Conservation (phyloP, 148 eudicot genomes). For the Camellia sinensis region DNA sequence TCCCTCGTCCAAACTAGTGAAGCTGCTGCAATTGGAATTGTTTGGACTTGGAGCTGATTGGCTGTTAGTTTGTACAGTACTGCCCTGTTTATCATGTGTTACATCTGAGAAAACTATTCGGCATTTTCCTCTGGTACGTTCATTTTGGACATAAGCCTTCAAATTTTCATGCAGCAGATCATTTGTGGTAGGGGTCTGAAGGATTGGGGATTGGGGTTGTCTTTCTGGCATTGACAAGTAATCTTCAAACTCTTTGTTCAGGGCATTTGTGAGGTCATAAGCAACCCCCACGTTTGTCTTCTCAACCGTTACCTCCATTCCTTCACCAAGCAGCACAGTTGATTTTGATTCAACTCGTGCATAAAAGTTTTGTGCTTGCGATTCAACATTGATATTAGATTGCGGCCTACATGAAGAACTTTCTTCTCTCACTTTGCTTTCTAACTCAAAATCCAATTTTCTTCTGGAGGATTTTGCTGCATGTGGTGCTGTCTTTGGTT, state of each 20-base stretch:
- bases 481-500: slow-evolving; percentile 12
- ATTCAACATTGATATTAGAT: slow-evolving; percentile 24
- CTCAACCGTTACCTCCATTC: slow-evolving; percentile 25
- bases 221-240: slow-evolving; percentile 28
- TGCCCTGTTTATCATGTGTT: slow-evolving; percentile 33
- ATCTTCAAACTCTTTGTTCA: slow-evolving; percentile 26
- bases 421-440: slow-evolving; percentile 34
- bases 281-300: slow-evolving; percentile 27
- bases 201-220: slow-evolving; percentile 5
- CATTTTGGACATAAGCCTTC: slow-evolving; percentile 23
- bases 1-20: slow-evolving; percentile 36
- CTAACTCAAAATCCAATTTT: slow-evolving; percentile 59
- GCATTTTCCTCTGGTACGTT: slow-evolving; percentile 30
- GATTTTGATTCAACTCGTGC: slow-evolving; percentile 24
- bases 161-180: slow-evolving; percentile 14
- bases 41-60: slow-evolving; percentile 31
- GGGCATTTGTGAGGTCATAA: slow-evolving; percentile 27
- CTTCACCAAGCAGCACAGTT: slow-evolving; percentile 22
- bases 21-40: slow-evolving; percentile 40
- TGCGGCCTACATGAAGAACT: slow-evolving; percentile 26
- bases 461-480: slow-evolving; percentile 53
- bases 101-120: slow-evolving; percentile 40
- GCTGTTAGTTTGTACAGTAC: slow-evolving; percentile 10
- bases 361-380: slow-evolving; percentile 21
- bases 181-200: slow-evolving; percentile 15